phyloP scores from a whole-genome alignment of 1,284 basidiomycete species.

The Albatrellus sp. region DNA sequence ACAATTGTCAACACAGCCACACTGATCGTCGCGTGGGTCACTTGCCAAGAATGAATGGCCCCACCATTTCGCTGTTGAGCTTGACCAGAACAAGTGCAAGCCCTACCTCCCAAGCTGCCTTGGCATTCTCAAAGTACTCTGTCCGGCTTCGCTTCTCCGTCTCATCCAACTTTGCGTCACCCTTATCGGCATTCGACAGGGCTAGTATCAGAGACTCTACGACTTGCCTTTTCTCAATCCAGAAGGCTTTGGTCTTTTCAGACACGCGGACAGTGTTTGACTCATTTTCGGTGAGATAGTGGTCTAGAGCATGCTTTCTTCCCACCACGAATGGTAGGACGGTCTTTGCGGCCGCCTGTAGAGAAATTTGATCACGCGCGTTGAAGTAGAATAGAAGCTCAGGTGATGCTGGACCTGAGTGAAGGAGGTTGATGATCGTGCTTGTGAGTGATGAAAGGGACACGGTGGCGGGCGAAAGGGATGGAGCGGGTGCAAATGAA shows the following conservation, averaged over 20 bases:
- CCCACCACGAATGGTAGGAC: conserved; percentile 33
- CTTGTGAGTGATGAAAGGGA: conserved; percentile 48
- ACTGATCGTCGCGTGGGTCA: neutral
- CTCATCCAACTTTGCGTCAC: conserved; percentile 23
- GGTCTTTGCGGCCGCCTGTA: conserved; percentile 27
- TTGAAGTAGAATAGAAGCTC: conserved; percentile 37
- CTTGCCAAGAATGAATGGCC: conserved; percentile 59
- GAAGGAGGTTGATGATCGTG: conserved; percentile 52
- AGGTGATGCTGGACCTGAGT: conserved; percentile 43
- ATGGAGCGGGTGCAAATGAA: conserved; percentile 61
- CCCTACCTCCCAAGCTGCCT: conserved; percentile 28
- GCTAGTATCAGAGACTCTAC: conserved; percentile 33
- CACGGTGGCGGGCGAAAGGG: conserved; percentile 71
- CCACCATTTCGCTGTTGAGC: conserved; percentile 50
- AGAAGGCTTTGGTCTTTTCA: conserved; percentile 47
- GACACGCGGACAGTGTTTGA: conserved; percentile 35
- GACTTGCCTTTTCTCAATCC: conserved; percentile 38
- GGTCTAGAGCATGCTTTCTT: conserved; percentile 39
- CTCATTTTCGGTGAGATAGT: conserved; percentile 40
- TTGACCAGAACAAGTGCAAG: conserved; percentile 31
- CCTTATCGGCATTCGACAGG: conserved; percentile 30
- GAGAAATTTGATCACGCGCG: conserved; percentile 33
- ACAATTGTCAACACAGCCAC: neutral
- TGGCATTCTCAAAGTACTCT: conserved; percentile 23
- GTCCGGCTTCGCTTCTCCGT: conserved; percentile 19